A percentile compares a stretch with the other conserved stretches of the same genome.
These are phyloP conservation scores for Podaxis sp. DNA, from an alignment of 768 basidiomycete genomes.

Conservation along the genomic window DNA sequence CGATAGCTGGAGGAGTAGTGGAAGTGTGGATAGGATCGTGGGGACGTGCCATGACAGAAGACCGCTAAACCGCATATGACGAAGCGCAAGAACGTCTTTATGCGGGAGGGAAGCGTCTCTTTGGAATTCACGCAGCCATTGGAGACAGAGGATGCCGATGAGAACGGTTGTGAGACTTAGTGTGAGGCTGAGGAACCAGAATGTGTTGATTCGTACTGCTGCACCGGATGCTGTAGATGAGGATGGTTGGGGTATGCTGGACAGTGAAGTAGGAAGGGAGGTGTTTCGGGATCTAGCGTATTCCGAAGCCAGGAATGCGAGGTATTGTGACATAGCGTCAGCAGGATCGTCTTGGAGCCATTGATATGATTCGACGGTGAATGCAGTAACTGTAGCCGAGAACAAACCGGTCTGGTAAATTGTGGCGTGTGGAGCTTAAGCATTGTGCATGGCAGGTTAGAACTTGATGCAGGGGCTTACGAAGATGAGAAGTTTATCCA, in stretches of 20 bases:
- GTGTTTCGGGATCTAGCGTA: conserved; percentile 3
- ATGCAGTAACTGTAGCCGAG: conserved; percentile 33
- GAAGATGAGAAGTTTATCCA: conserved; percentile 28
- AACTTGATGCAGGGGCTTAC: conserved; percentile 15
- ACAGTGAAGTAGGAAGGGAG: background rate
- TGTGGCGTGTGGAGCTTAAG: background rate
- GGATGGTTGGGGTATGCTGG: background rate
- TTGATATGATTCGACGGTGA: conserved; percentile 31
- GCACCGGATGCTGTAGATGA: background rate
- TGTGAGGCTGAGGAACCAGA: conserved; percentile 15
- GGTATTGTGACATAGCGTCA: conserved; percentile 21
- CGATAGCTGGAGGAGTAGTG: conserved; percentile 13
- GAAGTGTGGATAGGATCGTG: conserved; percentile 13
- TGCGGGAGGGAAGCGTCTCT: conserved; percentile 12
- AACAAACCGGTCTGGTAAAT: conserved; percentile 34
- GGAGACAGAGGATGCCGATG: conserved; percentile 15
- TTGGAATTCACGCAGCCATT: conserved; percentile 16
- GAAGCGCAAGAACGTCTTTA: conserved; percentile 13
- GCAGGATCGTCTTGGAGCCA: conserved; percentile 25
- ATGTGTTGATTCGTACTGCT: conserved; percentile 13
- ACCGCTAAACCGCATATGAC: conserved; percentile 15
- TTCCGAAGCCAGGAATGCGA: conserved; percentile 14
- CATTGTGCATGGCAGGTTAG: background rate
- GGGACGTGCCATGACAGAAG: conserved; percentile 12
- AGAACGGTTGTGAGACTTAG: conserved; percentile 15